phyloP scores from a whole-genome alignment of 148 eudicot genomes.

The Rhododendron henanense region DNA sequence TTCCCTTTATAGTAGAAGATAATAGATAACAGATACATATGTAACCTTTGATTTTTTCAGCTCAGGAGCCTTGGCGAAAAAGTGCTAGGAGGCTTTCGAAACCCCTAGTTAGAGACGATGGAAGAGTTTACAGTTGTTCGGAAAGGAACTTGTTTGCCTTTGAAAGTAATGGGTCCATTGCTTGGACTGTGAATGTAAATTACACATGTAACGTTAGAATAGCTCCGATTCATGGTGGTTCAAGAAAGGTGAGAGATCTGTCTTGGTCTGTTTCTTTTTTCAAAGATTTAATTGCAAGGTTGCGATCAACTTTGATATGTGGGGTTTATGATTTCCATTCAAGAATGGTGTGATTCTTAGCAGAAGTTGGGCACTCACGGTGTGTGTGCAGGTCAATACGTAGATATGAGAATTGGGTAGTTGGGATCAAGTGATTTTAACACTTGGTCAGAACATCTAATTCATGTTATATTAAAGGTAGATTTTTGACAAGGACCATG shows the following conservation, averaged over 20 bases:
- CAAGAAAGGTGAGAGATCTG: slow-evolving; percentile 42
- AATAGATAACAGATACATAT: not conserved
- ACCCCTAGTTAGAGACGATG: slow-evolving; percentile 62
- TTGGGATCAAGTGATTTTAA: not conserved
- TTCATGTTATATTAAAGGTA: not conserved
- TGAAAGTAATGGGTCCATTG: slow-evolving; percentile 67
- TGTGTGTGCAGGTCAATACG: not conserved
- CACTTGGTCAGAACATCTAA: not conserved
- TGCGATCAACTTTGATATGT: not conserved
- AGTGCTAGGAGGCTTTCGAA: slow-evolving; percentile 54
- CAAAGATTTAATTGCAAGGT: not conserved
- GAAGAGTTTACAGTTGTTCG: slow-evolving; percentile 59
- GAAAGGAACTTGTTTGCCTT: slow-evolving; percentile 59
- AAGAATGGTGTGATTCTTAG: not conserved
- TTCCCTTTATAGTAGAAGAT: not conserved
- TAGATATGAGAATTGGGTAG: not conserved
- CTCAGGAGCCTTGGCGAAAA: slow-evolving; percentile 28
- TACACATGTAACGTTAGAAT: slow-evolving; percentile 55
- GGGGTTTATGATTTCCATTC: not conserved
- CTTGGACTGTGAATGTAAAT: slow-evolving; percentile 57
- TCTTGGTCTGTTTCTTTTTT: not conserved
- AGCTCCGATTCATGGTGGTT: slow-evolving; percentile 70
- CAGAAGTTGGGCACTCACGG: not conserved
- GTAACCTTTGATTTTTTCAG: slow-evolving; percentile 25
- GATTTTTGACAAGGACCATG: not conserved